phyloP scores from a whole-genome alignment of 306 rosid species.

The Vicia faba region DNA sequence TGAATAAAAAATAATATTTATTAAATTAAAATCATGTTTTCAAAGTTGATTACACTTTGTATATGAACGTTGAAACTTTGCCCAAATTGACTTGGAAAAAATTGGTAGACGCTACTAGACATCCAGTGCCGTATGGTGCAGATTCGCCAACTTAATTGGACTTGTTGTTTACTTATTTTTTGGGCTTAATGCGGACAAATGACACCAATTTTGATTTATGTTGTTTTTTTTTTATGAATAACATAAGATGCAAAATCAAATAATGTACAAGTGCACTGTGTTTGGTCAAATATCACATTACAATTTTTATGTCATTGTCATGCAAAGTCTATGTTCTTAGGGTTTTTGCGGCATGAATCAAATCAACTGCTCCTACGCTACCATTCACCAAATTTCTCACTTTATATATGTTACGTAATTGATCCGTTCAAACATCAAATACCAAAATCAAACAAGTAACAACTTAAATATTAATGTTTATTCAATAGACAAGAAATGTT shows the following conservation, averaged over 20 bases:
- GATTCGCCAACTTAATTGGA: conserved; percentile 47
- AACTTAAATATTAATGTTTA: no score
- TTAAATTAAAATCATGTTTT: background rate
- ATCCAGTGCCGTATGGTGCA: conserved; percentile 48
- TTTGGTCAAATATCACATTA: conserved; percentile 43
- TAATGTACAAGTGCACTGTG: conserved; percentile 15
- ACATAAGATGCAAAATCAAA: background rate
- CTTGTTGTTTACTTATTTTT: background rate
- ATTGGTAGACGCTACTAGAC: conserved; percentile 17
- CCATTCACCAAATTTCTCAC: conserved; percentile 26
- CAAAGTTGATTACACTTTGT: background rate
- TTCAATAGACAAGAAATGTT: no score
- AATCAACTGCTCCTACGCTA: conserved; percentile 34
- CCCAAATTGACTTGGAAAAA: conserved; percentile 43
- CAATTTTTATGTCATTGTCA: conserved; percentile 17
- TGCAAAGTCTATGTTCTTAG: conserved; percentile 30
- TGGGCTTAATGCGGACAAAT: background rate
- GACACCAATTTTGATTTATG: background rate
- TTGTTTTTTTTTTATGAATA: background rate
- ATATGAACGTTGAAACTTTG: conserved; percentile 3
- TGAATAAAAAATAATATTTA: no score
- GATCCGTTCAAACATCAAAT: conserved; percentile 21
- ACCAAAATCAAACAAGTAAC: background rate
- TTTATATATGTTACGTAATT: conserved; percentile 23
- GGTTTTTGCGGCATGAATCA: conserved; percentile 19